Base-by-base conservation (phyloP, 1,284 basidiomycete genomes). In the Moesziomyces aphidis region DNA sequence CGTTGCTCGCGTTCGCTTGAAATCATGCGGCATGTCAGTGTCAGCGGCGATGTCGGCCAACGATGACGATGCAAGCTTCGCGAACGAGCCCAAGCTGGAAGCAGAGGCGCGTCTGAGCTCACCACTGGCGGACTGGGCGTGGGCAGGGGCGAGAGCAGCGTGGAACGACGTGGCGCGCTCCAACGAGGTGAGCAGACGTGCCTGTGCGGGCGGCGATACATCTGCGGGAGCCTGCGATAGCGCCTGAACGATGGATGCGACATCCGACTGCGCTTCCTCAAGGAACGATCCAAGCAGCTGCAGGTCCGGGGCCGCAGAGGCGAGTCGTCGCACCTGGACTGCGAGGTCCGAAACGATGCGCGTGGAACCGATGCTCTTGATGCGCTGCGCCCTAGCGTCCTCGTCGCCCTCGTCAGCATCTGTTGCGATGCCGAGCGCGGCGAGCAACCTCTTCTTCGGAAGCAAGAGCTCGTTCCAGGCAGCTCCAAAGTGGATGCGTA, bases 281-380 rank as follows among this genome's bases (percentile, higher is more conserved):
- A 68, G 53, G 44, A 73, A 63, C 4, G 54, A 46, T 5, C 34
- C 42, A 13, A 59, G 26, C 3, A 68, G 23, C 6, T 55, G 19
- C 3, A 50, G 42, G 13, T 55, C 57, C 31, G 70, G 36, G 9
- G 55, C 24, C 7, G 61, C 45, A 2, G 51, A 45, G 28, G 65
- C 61, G 5, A 64, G 24, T 5, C 71, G 46, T n/a, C 71, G 65
- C 13, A 73, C 50, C 39, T 73, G 71, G n/a, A 51, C 51, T 17
- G 56, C 57, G 13, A 88, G 88, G 19, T 88, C 88, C 15, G 63
- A 64, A 61, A 73, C 88, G 89, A 43, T 86, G 85, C 89, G 90
- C 89, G 6, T 89, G 79, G 43, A 85, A 85, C 23, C 81, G 79
- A 54, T 89, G 85, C 68, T 91, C 89, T 21, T 87, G 86, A 15